Evolutionary conservation across 345 rosid genomes (phyloP).

Genomic region (Gossypium stocksii): DNA sequence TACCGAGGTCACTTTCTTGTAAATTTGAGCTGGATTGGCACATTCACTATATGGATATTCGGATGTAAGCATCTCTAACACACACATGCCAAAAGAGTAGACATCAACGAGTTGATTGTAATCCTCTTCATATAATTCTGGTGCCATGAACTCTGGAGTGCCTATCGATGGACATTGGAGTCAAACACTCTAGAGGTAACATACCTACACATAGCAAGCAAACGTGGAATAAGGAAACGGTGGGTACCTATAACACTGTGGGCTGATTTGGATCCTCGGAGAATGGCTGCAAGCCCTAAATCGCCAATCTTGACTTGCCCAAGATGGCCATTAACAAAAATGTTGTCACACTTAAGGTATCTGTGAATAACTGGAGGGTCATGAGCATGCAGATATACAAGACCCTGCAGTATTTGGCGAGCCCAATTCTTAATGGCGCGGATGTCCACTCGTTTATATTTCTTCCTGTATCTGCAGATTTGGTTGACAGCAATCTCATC

Average conservation of each 20-base stretch:
- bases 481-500: neutral
- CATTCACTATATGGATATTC: constrained; percentile 82
- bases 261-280: constrained; percentile 43
- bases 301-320: constrained; percentile 72
- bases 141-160: constrained; percentile 92
- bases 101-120: constrained; percentile 80
- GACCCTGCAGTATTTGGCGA: constrained; percentile 54
- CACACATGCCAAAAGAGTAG: constrained; percentile 83
- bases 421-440: constrained; percentile 62
- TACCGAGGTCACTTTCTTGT: constrained; percentile 74
- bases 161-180: constrained; percentile 29
- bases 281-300: constrained; percentile 63
- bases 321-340: constrained; percentile 65
- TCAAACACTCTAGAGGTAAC: neutral
- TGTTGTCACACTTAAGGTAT: constrained; percentile 52
- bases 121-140: constrained; percentile 76
- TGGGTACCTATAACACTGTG: constrained; percentile 51
- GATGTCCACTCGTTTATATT: constrained; percentile 50
- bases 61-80: constrained; percentile 74
- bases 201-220: neutral
- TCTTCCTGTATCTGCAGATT: constrained; percentile 48
- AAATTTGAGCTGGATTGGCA: constrained; percentile 64
- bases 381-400: constrained; percentile 51
- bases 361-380: constrained; percentile 35
- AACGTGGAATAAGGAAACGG: neutral